Evolutionary conservation across 2,329 filamentous ascomycete species (phyloP), one percentile per base, ranked within the genome.

Genomic region (Ophiostoma populinum): DNA sequence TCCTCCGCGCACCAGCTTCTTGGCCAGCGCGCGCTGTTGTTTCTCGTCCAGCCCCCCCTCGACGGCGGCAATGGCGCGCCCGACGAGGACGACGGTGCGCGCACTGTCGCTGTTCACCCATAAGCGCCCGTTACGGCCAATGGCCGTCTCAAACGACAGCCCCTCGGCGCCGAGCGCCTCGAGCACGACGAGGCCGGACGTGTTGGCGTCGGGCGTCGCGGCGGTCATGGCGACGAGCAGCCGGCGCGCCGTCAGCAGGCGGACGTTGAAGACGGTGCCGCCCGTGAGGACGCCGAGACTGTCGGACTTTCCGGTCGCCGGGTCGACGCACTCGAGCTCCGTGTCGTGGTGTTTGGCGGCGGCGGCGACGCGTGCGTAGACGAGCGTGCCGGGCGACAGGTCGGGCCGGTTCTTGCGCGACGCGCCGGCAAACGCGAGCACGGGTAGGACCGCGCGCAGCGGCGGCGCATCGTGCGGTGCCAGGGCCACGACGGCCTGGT

Each of bases 371-470:
- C 87, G 79, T 24, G 86, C 87, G 58, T 95, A 95, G 24, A 95
- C 82, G 19, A 94, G 60, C 35, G 82, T 74, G 24, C 83, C 83
- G 11, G 71, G 50, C 19, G 65, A 61, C 28, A 95, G 68, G 43
- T 81, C 67, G 0, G 90, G 90, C 2, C 86, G 69, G 3, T 82
- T 93, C 59, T 95, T 95, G 55, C 86, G 90, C 29, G 79, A 83
- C 13, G 85, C 90, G 43, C 75, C 75, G 56, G 95, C 87, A 53
- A 98, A 98, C n/a, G 85, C 73, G 15, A 95, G 67, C 45, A 92
- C 80, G 0, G 81, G 83, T 1, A 95, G 72, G 13, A 80, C 62
- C 1, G 80, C 83, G 32, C 55, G 55, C 19, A 40, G 38, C 9
- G 42, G 43, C 39, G 68, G 57, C 2, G 64, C 50, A 4, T 68